A percentile compares a stretch with the other conserved stretches of the same genome.
Evolutionary conservation across 116 monocot species (phyloP).

Genomic region (Trichopus zeylanicus): DNA sequence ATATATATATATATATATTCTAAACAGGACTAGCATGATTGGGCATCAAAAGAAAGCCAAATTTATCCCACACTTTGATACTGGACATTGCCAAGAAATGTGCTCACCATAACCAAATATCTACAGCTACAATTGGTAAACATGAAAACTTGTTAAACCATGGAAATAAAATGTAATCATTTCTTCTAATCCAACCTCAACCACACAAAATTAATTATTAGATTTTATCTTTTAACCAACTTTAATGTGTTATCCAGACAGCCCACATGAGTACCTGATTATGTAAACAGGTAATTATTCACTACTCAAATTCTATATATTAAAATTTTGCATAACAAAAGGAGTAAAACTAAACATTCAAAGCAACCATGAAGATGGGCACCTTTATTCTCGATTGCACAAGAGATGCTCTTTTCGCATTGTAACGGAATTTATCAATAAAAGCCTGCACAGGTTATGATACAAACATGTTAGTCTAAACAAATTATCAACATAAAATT

Average conservation of each 20-base stretch:
- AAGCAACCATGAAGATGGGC: background rate
- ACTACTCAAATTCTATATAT: background rate
- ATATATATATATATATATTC: background rate
- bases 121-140: no score
- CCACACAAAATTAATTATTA: no score
- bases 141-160: no score
- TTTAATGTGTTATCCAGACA: no score
- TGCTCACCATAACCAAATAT: no score
- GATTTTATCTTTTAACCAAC: no score
- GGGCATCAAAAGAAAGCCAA: background rate
- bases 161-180: background rate
- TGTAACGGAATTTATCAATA: conserved; percentile 97
- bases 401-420: conserved; percentile 98
- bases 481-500: no score
- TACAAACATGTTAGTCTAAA: conserved; percentile 1
- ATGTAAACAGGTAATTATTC: no score
- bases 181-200: background rate
- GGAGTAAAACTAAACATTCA: background rate
- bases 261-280: no score
- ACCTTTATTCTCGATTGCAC: conserved; percentile 99
- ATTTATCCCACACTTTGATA: background rate
- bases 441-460: conserved; percentile 59
- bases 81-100: no score
- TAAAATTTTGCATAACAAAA: background rate
- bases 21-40: background rate